These are phyloP conservation scores for Penicillium nucicola DNA, from an alignment of 495 filamentous ascomycete species.

Conservation along the genomic window DNA sequence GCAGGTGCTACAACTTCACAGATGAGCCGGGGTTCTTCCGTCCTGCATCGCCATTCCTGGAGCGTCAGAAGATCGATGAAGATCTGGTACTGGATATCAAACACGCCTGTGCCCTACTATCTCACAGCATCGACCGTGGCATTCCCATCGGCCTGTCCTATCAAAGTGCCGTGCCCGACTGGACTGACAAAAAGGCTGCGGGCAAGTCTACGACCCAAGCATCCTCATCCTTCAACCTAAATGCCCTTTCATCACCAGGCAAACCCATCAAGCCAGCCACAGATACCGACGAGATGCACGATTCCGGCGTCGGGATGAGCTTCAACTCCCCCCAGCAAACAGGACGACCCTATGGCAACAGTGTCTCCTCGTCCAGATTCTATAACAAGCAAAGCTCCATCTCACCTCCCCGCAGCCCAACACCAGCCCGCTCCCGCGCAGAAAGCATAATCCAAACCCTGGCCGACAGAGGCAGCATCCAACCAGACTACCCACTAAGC, in stretches of 20 bases:
- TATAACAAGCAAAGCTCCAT: slow-evolving; percentile 12
- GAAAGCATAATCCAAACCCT: slow-evolving; percentile 13
- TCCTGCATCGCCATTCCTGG: slow-evolving; percentile 16
- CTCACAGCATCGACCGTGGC: slow-evolving; percentile 25
- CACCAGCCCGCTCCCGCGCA: slow-evolving; percentile 5
- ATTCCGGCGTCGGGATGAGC: slow-evolving; percentile 8
- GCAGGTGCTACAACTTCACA: slow-evolving; percentile 18
- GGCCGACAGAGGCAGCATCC: slow-evolving; percentile 4
- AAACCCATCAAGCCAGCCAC: slow-evolving; percentile 1
- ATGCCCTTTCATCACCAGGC: background rate
- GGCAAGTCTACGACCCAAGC: background rate
- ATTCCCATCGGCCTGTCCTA: slow-evolving; percentile 17
- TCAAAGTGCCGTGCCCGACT: background rate
- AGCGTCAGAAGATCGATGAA: slow-evolving; percentile 18
- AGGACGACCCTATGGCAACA: background rate
- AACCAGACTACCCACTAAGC: background rate
- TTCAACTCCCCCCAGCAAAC: background rate
- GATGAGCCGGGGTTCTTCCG: slow-evolving; percentile 23
- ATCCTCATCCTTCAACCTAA: background rate
- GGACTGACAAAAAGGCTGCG: background rate
- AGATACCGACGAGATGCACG: background rate
- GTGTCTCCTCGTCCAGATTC: slow-evolving; percentile 13
- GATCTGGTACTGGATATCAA: slow-evolving; percentile 22
- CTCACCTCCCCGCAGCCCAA: slow-evolving; percentile 3
- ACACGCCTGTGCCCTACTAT: slow-evolving; percentile 20